Evolutionary conservation across 2,329 filamentous ascomycete species (phyloP), one percentile per base, ranked within the genome.

Genomic region (Blastomyces gilchristii): DNA sequence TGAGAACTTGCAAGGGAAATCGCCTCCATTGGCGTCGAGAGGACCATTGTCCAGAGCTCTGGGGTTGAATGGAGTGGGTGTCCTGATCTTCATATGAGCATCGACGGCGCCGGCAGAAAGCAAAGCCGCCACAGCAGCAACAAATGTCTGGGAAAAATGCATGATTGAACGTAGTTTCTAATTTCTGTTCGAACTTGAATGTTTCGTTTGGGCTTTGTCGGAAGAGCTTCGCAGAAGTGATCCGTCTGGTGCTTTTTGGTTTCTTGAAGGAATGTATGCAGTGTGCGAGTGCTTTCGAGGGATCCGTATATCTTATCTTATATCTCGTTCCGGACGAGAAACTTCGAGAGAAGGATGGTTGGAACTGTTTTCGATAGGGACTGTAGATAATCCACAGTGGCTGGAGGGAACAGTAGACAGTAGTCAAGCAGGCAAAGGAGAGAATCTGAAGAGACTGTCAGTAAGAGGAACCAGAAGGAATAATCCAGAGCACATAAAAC

Each of bases 1-100:
- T 0, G 77, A 79, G 0, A 68, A 75, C 74, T 96, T 92, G 85
- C 94, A 97, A 0, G 94, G 94, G 72, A 89, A 99, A 73, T 96
- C 79, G 47, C 76, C 78, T 0, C 89, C 89, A 47, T 72, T 72
- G 0, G 76, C 74, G 0, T 72, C 69, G 0, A 97, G 80, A 0
- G 94, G 93, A 2, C 78, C 76, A 75, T 89, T 93, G 75, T 80
- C 79, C 25, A 82, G 76, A 11, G 74, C 72, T 18, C 72, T 69
- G 58, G 75, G 69, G 68, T 77, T 70, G 65, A 84, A 92, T 0
- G 91, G 91, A 3, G 79, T 72, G 0, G 94, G 93, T 9, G 78
- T 80, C 61, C 71, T 76, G 81, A 97, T 87, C 50, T 83, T 78
- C 81, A 97, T 88, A 75, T 97, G 94, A 53, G 88, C 90, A 59